Evolutionary conservation across 2,329 filamentous ascomycete genomes (phyloP), one percentile per base, ranked within the genome.

Genomic region (Curvularia lunata): DNA sequence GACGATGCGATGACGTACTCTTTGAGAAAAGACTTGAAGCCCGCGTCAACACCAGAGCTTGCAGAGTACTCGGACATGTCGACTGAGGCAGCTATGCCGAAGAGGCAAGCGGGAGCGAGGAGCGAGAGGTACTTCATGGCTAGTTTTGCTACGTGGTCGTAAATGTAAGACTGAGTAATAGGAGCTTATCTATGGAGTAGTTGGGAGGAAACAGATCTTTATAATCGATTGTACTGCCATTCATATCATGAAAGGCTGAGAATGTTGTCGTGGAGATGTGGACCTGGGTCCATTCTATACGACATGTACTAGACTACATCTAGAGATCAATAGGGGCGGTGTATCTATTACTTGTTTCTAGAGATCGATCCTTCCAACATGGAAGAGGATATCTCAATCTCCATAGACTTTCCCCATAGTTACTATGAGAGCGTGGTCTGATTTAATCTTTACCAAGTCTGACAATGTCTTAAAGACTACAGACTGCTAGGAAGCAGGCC

Each of bases 21-120:
- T 49, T 49, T 34, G 8, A 54, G 18, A n/a, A 54, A 54, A 7
- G 45, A 4, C 19, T 48, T 32, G n/a, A 54, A 54, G 3, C 19
- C 45, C 3, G n/a, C 19, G 10, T 54, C 52, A n/a, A 54, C 52
- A 3, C 45, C 52, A 37, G 52, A 34, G 8, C 27, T 37, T 19
- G 52, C 16, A 4, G 52, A 48, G 45, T 54, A 54, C 16, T 16
- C 9, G 32, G 52, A 48, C 52, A 54, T 54, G 4, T 54, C 52
- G n/a, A 54, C 52, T 28, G 52, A 34, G 19, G 21, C 37, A 42
- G 52, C 52, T 23, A 42, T 41, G 27, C 52, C 52, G 5, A 54
- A 19, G 16, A 54, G 45, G 37, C 45, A 54, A 12, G 38, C 37
- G 34, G 52, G 45, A 4, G 45, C 23, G 13, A 54, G 34, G 16